phyloP scores from a whole-genome alignment of 176 grass and related monocot species.

The Poa annua region DNA sequence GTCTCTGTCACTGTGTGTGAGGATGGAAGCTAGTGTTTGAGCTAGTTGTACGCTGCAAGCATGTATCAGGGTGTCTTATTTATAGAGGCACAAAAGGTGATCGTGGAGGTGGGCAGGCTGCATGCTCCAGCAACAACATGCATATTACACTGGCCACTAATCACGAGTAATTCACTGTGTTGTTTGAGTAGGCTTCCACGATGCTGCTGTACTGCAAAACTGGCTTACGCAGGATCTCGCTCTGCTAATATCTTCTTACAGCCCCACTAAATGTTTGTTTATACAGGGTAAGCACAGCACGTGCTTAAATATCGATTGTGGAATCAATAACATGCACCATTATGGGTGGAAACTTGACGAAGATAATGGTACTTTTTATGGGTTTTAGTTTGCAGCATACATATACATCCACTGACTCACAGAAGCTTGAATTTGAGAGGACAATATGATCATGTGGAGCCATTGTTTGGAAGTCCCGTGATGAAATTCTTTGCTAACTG shows the following conservation, averaged over 20 bases:
- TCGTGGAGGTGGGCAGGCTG: slow-evolving; percentile 29
- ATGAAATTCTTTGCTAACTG: background rate
- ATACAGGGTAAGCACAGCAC: background rate
- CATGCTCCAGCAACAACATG: slow-evolving; percentile 20
- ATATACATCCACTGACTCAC: slow-evolving; percentile 19
- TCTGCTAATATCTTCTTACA: slow-evolving; percentile 19
- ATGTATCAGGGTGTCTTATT: slow-evolving; percentile 20
- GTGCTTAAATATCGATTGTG: slow-evolving; percentile 2
- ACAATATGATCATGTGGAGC: background rate
- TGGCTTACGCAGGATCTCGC: background rate
- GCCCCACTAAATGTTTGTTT: slow-evolving; percentile 48
- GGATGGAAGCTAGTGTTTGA: background rate
- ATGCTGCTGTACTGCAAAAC: background rate
- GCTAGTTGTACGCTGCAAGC: slow-evolving; percentile 24
- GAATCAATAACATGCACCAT: background rate
- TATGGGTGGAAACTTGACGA: slow-evolving; percentile 26
- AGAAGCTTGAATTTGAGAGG: background rate
- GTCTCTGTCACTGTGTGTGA: background rate
- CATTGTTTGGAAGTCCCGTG: background rate
- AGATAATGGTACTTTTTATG: slow-evolving; percentile 5
- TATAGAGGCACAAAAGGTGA: slow-evolving; percentile 51
- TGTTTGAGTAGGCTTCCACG: slow-evolving; percentile 56
- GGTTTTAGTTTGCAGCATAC: background rate
- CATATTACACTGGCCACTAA: slow-evolving; percentile 21
- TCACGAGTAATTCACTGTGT: background rate